Percentiles rank a stretch among this genome's conserved stretches.
phyloP scores from a whole-genome alignment of 257 asterid genomes.

The Primulina eburnea region DNA sequence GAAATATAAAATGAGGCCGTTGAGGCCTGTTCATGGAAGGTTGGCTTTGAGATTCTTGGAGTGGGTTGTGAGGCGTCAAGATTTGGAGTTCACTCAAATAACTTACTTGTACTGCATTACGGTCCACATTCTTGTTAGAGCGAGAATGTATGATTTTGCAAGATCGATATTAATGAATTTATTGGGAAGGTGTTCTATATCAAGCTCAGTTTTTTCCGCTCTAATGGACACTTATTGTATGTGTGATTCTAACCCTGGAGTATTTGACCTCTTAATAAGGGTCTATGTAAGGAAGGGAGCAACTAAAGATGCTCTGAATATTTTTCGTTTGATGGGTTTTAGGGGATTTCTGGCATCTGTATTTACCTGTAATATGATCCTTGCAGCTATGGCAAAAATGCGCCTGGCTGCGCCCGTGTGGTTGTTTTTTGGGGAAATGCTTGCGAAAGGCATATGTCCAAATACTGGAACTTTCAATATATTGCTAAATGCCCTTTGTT shows the following conservation, averaged over 20 bases:
- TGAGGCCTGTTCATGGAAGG: slow-evolving; percentile 82
- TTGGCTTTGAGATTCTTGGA: slow-evolving; percentile 81
- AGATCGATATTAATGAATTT: slow-evolving; percentile 51
- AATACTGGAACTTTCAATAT: slow-evolving; percentile 70
- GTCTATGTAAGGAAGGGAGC: slow-evolving; percentile 52
- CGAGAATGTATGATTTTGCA: slow-evolving; percentile 73
- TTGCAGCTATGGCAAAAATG: slow-evolving; percentile 49
- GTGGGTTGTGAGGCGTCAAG: slow-evolving; percentile 78
- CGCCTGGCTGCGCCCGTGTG: slow-evolving; percentile 47
- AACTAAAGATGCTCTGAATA: slow-evolving; percentile 50
- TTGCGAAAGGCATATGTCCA: slow-evolving; percentile 56
- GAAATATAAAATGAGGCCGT: slow-evolving; percentile 58
- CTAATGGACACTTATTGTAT: slow-evolving; percentile 75
- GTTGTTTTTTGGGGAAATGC: slow-evolving; percentile 72
- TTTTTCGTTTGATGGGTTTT: slow-evolving; percentile 54
- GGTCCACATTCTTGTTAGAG: slow-evolving; percentile 73
- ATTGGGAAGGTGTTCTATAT: slow-evolving; percentile 40
- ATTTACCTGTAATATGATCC: slow-evolving; percentile 74
- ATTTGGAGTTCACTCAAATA: slow-evolving; percentile 60
- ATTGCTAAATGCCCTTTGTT: slow-evolving; percentile 65
- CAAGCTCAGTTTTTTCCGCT: slow-evolving; percentile 52
- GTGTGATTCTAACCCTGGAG: slow-evolving; percentile 86
- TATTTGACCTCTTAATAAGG: slow-evolving; percentile 82
- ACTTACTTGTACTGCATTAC: slow-evolving; percentile 73
- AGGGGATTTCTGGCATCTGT: slow-evolving; percentile 70